A percentile compares a stretch with the other conserved stretches of the same genome.
These are phyloP conservation scores for Rutstroemia sp. DNA, from an alignment of 2,329 filamentous ascomycete species.

Conservation along the genomic window DNA sequence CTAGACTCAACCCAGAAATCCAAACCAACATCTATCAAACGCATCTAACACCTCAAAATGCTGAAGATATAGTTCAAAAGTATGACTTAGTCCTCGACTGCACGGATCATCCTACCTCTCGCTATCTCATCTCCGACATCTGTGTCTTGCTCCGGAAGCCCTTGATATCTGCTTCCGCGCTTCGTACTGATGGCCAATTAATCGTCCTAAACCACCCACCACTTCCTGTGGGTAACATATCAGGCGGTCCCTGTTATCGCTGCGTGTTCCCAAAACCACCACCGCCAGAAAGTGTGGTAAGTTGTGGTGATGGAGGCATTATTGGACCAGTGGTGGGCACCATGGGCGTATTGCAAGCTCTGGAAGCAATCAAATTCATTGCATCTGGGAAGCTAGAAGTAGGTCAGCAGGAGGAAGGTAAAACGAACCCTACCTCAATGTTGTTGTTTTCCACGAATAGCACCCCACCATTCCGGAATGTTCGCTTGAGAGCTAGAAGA, in stretches of 20 bases:
- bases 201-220: slow-evolving; percentile 82
- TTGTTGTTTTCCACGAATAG: slow-evolving; percentile 47
- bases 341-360: slow-evolving; percentile 88
- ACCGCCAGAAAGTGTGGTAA: slow-evolving; percentile 71
- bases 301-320: slow-evolving; percentile 89
- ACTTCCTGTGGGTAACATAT: slow-evolving; percentile 43
- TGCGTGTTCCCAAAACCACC: slow-evolving; percentile 88
- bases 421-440: slow-evolving; percentile 20
- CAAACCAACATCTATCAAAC: slow-evolving; percentile 54
- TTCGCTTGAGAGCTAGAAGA: slow-evolving; percentile 64
- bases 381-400: slow-evolving; percentile 30
- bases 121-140: slow-evolving; percentile 87
- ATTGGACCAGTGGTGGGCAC: slow-evolving; percentile 85
- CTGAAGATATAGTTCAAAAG: slow-evolving; percentile 53
- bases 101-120: slow-evolving; percentile 84
- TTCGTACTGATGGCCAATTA: slow-evolving; percentile 83
- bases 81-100: slow-evolving; percentile 92
- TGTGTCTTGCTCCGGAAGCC: slow-evolving; percentile 74
- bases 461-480: slow-evolving; percentile 57
- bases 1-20: slow-evolving; percentile 65
- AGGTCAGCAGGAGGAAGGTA: slow-evolving; percentile 15
- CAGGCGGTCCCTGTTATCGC: slow-evolving; percentile 80
- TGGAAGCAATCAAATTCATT: slow-evolving; percentile 84
- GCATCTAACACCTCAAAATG: slow-evolving; percentile 63
- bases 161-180: slow-evolving; percentile 81